phyloP scores from a whole-genome alignment of 208 protist species.

The Crithidia brevicula region DNA sequence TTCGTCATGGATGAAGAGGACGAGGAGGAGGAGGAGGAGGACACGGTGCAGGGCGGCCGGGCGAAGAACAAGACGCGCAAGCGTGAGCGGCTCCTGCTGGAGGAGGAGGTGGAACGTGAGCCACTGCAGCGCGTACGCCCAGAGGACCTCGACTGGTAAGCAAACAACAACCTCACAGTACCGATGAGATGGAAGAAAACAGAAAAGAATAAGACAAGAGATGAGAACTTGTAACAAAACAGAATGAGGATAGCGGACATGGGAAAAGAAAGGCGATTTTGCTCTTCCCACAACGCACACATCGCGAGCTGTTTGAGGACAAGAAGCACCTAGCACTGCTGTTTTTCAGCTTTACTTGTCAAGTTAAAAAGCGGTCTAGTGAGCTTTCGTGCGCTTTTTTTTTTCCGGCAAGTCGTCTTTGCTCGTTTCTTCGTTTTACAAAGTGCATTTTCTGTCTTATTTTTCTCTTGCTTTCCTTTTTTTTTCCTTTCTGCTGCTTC shows the following conservation, averaged over 20 bases:
- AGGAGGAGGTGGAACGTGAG: slow-evolving; percentile 87
- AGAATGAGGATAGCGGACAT: too few relatives aligned
- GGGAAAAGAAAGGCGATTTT: too few relatives aligned
- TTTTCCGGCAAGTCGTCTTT: background rate
- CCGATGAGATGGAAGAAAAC: background rate
- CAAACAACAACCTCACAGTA: background rate
- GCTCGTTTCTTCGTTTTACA: background rate
- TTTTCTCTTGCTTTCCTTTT: background rate
- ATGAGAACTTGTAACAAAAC: too few relatives aligned
- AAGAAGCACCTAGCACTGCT: background rate
- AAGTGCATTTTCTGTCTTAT: background rate
- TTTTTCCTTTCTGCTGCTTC: background rate
- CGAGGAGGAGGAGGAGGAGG: slow-evolving; percentile 67
- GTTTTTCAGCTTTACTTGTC: background rate
- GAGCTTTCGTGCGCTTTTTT: slow-evolving; percentile 5
- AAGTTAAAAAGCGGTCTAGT: background rate
- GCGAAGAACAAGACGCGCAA: slow-evolving; percentile 31
- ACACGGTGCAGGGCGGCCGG: slow-evolving; percentile 26
- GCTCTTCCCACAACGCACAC: too few relatives aligned
- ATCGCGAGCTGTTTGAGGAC: too few relatives aligned
- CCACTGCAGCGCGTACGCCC: slow-evolving; percentile 49
- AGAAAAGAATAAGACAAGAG: background rate
- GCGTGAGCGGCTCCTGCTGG: slow-evolving; percentile 79
- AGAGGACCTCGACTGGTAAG: slow-evolving; percentile 86
- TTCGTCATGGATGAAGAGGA: slow-evolving; percentile 92